Conservation (phyloP, 768 basidiomycete species). For the Gymnopilus junonius region DNA sequence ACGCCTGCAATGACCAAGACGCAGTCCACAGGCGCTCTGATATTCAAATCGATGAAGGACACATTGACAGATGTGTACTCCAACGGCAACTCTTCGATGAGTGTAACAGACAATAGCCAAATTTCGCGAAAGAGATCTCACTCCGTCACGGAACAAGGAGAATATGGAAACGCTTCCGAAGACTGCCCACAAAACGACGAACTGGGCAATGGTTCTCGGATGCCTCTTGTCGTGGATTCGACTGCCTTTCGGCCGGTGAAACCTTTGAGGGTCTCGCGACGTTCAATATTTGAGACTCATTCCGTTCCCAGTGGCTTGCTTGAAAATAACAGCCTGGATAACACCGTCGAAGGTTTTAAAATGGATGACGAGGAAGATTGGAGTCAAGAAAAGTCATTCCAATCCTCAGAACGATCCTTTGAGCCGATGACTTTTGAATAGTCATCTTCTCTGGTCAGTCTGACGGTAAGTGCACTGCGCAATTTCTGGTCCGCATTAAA, state of each 20-base stretch:
- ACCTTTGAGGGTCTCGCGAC: slow-evolving; percentile 41
- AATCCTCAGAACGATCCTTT: slow-evolving; percentile 24
- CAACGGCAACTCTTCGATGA: slow-evolving; percentile 8
- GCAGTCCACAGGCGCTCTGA: slow-evolving; percentile 38
- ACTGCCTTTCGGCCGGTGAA: slow-evolving; percentile 37
- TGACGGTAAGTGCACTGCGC: not conserved
- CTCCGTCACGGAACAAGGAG: slow-evolving; percentile 27
- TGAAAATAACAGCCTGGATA: not conserved
- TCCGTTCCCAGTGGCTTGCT: slow-evolving; percentile 41
- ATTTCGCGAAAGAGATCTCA: slow-evolving; percentile 40
- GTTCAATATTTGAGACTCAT: slow-evolving; percentile 35
- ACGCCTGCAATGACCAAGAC: slow-evolving; percentile 44
- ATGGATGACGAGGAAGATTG: slow-evolving; percentile 45
- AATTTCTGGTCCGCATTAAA: not conserved
- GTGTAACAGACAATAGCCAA: slow-evolving; percentile 8
- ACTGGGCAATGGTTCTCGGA: not conserved
- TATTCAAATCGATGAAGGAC: slow-evolving; percentile 63
- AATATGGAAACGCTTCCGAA: not conserved
- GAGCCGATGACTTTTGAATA: slow-evolving; percentile 27
- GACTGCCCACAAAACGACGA: not conserved
- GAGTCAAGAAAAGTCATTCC: slow-evolving; percentile 33
- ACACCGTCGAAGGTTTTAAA: slow-evolving; percentile 8
- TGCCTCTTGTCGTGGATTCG: not conserved
- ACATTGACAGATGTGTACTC: slow-evolving; percentile 52
- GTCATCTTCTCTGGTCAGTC: not conserved